These are phyloP conservation scores for Suillus fuscotomentosus DNA, from an alignment of 768 basidiomycete species.

Conservation along the genomic window DNA sequence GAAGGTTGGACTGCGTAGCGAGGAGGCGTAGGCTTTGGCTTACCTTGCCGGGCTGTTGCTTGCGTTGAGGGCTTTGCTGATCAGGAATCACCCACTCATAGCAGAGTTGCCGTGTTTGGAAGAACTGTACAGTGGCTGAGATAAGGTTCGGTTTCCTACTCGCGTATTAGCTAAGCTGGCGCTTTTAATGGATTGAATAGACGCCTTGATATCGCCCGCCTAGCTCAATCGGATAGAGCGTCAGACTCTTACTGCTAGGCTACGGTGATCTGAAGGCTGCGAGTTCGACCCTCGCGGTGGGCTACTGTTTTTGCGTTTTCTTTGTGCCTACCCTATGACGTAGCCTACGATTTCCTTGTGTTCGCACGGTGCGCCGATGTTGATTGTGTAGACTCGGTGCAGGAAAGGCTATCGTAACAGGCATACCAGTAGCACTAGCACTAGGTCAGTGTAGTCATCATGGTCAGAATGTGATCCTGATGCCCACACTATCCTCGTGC, in stretches of 20 bases:
- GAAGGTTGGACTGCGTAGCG: not conserved
- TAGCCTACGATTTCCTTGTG: too few relatives aligned
- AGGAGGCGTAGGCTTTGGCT: not conserved
- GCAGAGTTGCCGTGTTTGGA: conserved; percentile 9
- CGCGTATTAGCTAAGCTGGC: not conserved
- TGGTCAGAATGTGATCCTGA: not conserved
- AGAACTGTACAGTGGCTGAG: conserved; percentile 14
- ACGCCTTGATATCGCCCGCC: conserved; percentile 31
- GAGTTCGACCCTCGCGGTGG: conserved; percentile 86
- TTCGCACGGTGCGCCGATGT: too few relatives aligned
- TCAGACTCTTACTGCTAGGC: conserved; percentile 44
- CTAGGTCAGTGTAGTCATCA: not conserved
- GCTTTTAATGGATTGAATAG: not conserved
- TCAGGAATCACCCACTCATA: not conserved
- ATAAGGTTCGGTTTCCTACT: conserved; percentile 6
- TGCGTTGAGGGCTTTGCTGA: conserved; percentile 4
- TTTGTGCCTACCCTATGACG: too few relatives aligned
- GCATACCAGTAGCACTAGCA: not conserved
- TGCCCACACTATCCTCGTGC: not conserved
- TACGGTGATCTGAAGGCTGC: conserved; percentile 71
- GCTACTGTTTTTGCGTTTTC: conserved; percentile 39
- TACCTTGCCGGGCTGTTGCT: conserved; percentile 23
- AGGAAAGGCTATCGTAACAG: not conserved
- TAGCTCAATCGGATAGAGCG: conserved; percentile 56
- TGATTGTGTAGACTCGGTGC: not conserved